A percentile compares a stretch with the other conserved stretches of the same genome.
phyloP scores from a whole-genome alignment of 202 grass and related monocot genomes.

The Musa balbisiana region DNA sequence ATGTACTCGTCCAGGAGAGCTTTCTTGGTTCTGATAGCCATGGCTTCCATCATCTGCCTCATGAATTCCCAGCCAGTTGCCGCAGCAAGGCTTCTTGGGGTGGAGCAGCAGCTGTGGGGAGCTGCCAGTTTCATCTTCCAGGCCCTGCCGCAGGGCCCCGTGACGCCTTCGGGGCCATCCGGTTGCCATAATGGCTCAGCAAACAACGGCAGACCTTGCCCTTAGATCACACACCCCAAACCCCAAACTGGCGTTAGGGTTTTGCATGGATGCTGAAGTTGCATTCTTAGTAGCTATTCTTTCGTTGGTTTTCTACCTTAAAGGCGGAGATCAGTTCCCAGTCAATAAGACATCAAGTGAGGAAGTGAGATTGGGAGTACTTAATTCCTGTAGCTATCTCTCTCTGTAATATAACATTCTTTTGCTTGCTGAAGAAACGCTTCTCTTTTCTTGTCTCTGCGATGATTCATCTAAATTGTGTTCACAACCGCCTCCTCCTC shows the following conservation, averaged over 20 bases:
- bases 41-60: conserved; percentile 1
- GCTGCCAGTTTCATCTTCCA: not conserved
- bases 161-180: not conserved
- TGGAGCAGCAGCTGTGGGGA: not conserved
- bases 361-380: too few species aligned
- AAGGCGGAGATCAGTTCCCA: too few species aligned
- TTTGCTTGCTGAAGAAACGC: too few species aligned
- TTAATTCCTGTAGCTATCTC: too few species aligned
- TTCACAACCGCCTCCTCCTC: too few species aligned
- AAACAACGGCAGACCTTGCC: not conserved
- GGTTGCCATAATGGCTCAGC: not conserved
- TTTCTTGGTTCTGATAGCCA: not conserved
- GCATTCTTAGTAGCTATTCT: not conserved
- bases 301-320: not conserved
- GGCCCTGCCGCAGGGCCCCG: not conserved
- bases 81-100: conserved; percentile 7
- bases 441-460: too few species aligned
- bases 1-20: not conserved
- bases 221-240: not conserved
- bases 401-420: too few species aligned
- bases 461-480: too few species aligned
- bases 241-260: not conserved
- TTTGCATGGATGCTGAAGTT: not conserved
- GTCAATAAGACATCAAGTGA: too few species aligned
- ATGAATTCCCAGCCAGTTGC: not conserved